Evolutionary conservation across 495 filamentous ascomycete genomes (phyloP).

Genomic region (Penicillium salamii): DNA sequence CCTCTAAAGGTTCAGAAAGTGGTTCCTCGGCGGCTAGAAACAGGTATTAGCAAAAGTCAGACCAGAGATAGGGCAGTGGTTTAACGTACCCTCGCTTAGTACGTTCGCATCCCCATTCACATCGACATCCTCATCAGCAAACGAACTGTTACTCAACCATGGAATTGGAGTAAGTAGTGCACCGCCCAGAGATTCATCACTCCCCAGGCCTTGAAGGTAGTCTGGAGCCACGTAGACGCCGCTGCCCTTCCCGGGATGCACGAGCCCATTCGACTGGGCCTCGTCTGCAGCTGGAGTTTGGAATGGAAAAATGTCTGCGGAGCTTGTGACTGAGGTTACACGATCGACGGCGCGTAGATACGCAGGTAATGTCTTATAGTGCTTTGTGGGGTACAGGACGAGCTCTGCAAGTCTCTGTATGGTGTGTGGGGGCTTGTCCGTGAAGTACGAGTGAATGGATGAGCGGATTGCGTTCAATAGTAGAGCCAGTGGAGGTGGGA

Average conservation of each 20-base stretch:
- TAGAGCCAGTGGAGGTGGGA: slow-evolving; percentile 62
- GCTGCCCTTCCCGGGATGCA: slow-evolving; percentile 32
- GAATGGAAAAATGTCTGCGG: slow-evolving; percentile 76
- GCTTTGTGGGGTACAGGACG: slow-evolving; percentile 68
- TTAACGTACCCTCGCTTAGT: slow-evolving; percentile 35
- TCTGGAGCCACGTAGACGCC: slow-evolving; percentile 24
- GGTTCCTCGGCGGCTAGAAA: slow-evolving; percentile 4
- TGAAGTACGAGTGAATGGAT: slow-evolving; percentile 67
- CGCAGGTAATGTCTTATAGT: slow-evolving; percentile 76
- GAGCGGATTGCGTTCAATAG: slow-evolving; percentile 64
- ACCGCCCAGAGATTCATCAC: slow-evolving; percentile 86
- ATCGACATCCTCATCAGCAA: slow-evolving; percentile 23
- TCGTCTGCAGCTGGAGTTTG: slow-evolving; percentile 53
- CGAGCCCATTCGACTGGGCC: slow-evolving; percentile 44
- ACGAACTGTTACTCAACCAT: slow-evolving; percentile 60
- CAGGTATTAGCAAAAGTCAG: slow-evolving; percentile 7
- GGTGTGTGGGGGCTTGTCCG: slow-evolving; percentile 79
- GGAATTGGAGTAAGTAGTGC: slow-evolving; percentile 92
- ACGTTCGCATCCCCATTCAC: slow-evolving; percentile 17
- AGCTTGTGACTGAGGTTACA: slow-evolving; percentile 86
- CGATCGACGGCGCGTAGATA: slow-evolving; percentile 91
- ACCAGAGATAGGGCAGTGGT: slow-evolving; percentile 38
- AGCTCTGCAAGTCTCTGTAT: slow-evolving; percentile 92
- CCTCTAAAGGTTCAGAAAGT: slow-evolving; percentile 21
- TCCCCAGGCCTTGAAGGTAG: slow-evolving; percentile 52